Evolutionary conservation across 352 stramenopile genomes (phyloP).

Genomic region (Thraustochytrium sp.): DNA sequence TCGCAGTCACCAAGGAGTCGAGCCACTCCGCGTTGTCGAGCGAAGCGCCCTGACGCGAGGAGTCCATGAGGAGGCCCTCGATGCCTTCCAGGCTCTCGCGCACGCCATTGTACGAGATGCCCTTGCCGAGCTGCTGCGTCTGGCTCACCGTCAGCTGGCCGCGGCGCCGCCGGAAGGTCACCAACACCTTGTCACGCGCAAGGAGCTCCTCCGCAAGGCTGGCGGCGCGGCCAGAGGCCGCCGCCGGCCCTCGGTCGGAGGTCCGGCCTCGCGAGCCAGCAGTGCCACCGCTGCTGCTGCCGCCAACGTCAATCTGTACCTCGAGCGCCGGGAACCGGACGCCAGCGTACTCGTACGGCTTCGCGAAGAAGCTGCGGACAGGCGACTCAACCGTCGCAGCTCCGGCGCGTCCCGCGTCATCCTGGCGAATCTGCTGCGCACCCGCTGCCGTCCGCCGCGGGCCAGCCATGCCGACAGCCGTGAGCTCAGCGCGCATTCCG

Average conservation of each 20-base stretch:
- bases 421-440: too few relatives aligned
- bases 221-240: too few relatives aligned
- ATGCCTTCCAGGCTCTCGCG: neutral
- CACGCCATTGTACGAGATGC: conserved; percentile 19
- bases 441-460: too few relatives aligned
- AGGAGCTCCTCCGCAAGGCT: neutral
- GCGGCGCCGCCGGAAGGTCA: conserved; percentile 1
- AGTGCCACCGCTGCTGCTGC: too few relatives aligned
- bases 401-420: too few relatives aligned
- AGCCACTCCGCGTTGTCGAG: conserved; percentile 33
- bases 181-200: neutral
- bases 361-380: too few relatives aligned
- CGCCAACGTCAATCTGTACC: neutral
- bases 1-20: conserved; percentile 30
- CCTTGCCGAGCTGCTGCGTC: neutral
- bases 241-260: too few relatives aligned
- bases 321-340: neutral
- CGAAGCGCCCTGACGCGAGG: too few relatives aligned
- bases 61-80: too few relatives aligned
- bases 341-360: neutral
- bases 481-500: neutral
- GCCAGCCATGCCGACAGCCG: neutral
- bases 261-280: too few relatives aligned
- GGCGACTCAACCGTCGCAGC: too few relatives aligned
- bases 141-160: conserved; percentile 13